Base-by-base conservation (phyloP, 371 early-diverging fungal genomes). In the Rhizopus delemar region DNA sequence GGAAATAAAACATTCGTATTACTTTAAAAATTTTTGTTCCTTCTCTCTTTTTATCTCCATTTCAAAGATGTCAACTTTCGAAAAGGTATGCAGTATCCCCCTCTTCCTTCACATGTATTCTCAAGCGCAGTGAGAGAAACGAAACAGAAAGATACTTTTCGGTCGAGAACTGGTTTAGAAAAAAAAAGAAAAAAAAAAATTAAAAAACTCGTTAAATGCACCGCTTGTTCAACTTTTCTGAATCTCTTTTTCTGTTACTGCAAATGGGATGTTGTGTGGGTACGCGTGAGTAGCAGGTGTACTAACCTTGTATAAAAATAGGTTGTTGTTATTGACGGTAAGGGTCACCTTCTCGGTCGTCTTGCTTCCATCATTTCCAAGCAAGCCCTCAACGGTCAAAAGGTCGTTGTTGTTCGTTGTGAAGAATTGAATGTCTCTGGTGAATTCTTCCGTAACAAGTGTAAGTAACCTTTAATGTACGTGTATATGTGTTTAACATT, bases 271-370 rank as follows among this genome's bases (percentile, higher is more conserved):
- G 22, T 22, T 22, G 22, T 22, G 22, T 22, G 22, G 22, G 22
- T 22, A 22, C 22, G 22, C 22, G 22, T 22, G 22, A 22, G 22
- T 22, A 22, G 22, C n/a, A 41, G 34, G 35, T 80, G 97, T 95
- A 94, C 95, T 80, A 83, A 32, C 32, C 31, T 6, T 32, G 29
- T 28, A 22, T 31, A 22, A 22, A 22, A 22, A 22, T 32, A 51
- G 52, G 35, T 35, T 35, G 35, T 99, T 83, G 93, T 99, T 78
- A 94, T 99, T 83, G 99, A 99, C 88, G 99, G 88, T 78, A 98
- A 97, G 85, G 99, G 94, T 71, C 99, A 99, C 84, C 88, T 99
- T 63, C 86, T 96, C 72, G 99, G 99, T 76, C 99, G 99, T 77
- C 89, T 99, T 61, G 96, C 99, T 68, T 90, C 99, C 62, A 93